Percentiles rank a stretch among this genome's conserved stretches.
Evolutionary conservation across 139 green algal genomes (phyloP).

Genomic region (Zygnema circumcarinatum): DNA sequence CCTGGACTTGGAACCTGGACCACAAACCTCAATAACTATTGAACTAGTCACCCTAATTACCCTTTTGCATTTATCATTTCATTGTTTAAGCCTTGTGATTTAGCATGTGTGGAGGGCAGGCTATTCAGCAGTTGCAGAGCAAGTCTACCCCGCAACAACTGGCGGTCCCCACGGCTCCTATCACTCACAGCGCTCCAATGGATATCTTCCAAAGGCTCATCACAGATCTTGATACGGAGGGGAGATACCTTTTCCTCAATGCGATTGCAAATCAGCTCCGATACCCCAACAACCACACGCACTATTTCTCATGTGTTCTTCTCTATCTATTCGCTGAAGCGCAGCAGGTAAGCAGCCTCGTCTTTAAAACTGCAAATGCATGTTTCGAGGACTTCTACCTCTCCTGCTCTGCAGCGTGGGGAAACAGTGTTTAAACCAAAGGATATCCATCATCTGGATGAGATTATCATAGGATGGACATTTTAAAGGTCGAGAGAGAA

Average conservation of each 20-base stretch:
- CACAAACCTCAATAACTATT: too few relatives aligned
- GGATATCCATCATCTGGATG: too few relatives aligned
- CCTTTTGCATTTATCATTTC: too few relatives aligned
- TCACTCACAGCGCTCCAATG: constrained; percentile 70
- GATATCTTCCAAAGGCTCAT: constrained; percentile 81
- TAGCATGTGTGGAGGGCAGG: too few relatives aligned
- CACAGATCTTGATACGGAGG: constrained; percentile 86
- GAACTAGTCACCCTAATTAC: too few relatives aligned
- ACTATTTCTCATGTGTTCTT: constrained; percentile 96
- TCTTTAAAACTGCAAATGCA: too few relatives aligned
- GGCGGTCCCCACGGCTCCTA: constrained; percentile 49
- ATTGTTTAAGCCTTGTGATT: too few relatives aligned
- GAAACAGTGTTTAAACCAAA: not conserved
- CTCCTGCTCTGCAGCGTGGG: not conserved
- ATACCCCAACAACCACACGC: constrained; percentile 98
- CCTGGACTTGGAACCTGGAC: too few relatives aligned
- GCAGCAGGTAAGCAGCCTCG: constrained; percentile 45
- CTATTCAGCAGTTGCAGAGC: constrained; percentile 65
- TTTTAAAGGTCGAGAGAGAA: too few relatives aligned
- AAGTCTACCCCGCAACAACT: constrained; percentile 53
- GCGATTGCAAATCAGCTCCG: constrained; percentile 97
- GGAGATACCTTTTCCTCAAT: constrained; percentile 95
- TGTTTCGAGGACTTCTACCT: constrained; percentile 17
- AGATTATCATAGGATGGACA: too few relatives aligned
- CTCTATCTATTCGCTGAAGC: constrained; percentile 91